These are phyloP conservation scores for Boletus smithii DNA, from an alignment of 1,284 basidiomycete species.

Conservation along the genomic window DNA sequence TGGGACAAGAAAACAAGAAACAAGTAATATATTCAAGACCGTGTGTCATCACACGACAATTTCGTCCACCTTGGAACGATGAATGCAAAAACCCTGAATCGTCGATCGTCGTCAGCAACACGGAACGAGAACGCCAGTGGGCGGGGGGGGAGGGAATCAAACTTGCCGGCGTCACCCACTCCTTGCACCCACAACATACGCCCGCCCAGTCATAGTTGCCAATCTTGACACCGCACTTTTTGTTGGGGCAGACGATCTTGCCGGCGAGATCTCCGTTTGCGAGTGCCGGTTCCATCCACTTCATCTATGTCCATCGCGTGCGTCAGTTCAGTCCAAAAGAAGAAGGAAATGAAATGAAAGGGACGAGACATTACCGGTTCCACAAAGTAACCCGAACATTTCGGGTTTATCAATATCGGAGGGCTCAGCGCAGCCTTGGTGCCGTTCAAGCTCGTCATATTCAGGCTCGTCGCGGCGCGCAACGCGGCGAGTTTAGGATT, in stretches of 20 bases:
- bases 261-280: slow-evolving; percentile 74
- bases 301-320: slow-evolving; percentile 56
- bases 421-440: slow-evolving; percentile 40
- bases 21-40: too few species aligned
- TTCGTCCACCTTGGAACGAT: slow-evolving; percentile 88
- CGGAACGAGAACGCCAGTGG: slow-evolving; percentile 30
- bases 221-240: slow-evolving; percentile 85
- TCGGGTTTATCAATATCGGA: slow-evolving; percentile 69
- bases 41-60: slow-evolving; percentile 49
- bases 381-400: slow-evolving; percentile 94
- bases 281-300: slow-evolving; percentile 91
- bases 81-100: slow-evolving; percentile 83
- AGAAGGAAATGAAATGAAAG: too few species aligned
- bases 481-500: slow-evolving; percentile 34
- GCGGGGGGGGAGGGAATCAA: too few species aligned
- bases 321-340: not conserved
- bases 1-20: too few species aligned
- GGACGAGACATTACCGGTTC: slow-evolving; percentile 71
- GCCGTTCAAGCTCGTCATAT: slow-evolving; percentile 27
- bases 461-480: slow-evolving; percentile 25
- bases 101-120: not conserved
- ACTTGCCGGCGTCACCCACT: slow-evolving; percentile 78
- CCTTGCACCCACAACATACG: slow-evolving; percentile 85
- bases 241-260: slow-evolving; percentile 89
- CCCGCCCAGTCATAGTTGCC: slow-evolving; percentile 98